These are phyloP conservation scores for Takashimella koratensis DNA, from an alignment of 1,284 basidiomycete genomes.

Conservation along the genomic window DNA sequence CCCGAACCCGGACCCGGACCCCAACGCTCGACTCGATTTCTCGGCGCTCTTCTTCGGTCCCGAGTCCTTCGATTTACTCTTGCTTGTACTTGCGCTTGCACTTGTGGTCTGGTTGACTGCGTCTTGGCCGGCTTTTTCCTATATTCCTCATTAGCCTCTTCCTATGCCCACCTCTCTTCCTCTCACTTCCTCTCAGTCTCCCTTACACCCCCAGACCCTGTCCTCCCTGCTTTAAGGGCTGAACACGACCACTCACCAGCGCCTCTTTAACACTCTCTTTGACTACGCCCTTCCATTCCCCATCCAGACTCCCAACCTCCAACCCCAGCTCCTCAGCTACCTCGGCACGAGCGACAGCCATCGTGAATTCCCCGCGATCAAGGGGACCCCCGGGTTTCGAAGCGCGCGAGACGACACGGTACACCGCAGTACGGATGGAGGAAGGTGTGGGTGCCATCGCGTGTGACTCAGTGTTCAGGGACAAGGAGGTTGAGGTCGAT, in stretches of 20 bases:
- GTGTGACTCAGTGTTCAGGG: no score
- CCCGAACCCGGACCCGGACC: no score
- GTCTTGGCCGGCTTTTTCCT: not conserved
- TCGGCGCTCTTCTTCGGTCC: not conserved
- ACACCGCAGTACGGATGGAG: not conserved
- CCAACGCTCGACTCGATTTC: no score
- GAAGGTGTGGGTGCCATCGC: no score
- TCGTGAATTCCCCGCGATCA: conserved; percentile 31
- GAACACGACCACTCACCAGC: conserved; percentile 23
- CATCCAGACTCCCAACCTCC: conserved; percentile 18
- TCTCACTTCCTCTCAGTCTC: conserved; percentile 1
- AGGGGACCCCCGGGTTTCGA: conserved; percentile 24
- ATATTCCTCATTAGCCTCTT: not conserved
- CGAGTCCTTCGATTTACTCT: not conserved
- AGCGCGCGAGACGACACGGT: conserved; percentile 19
- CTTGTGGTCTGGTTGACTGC: no score
- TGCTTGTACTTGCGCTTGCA: not conserved
- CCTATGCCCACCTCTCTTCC: not conserved
- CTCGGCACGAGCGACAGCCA: conserved; percentile 21
- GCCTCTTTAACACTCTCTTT: conserved; percentile 44
- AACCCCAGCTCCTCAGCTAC: conserved; percentile 28
- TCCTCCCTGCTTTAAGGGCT: conserved; percentile 3
- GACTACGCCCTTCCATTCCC: conserved; percentile 37
- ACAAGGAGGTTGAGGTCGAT: no score
- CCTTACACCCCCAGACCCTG: not conserved